phyloP scores from a whole-genome alignment of 2,329 filamentous ascomycete genomes.

The Sporothrix brunneoviolacea region DNA sequence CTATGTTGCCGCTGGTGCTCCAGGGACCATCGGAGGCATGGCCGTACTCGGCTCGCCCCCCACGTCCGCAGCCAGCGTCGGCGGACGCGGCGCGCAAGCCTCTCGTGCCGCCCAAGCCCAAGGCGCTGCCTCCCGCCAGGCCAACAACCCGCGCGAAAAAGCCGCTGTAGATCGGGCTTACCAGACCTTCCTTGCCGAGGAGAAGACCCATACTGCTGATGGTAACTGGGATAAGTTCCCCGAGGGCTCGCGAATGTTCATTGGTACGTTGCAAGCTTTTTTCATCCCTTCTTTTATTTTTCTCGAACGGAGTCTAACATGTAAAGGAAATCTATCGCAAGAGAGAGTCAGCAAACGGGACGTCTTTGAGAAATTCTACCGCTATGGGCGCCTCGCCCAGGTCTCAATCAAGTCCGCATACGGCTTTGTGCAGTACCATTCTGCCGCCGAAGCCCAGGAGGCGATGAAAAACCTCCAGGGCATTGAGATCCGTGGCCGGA shows the following conservation, averaged over 20 bases:
- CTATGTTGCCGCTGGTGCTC: conserved; percentile 12
- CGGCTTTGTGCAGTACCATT: conserved; percentile 91
- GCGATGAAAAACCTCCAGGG: conserved; percentile 77
- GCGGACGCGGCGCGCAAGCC: not conserved
- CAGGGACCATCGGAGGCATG: conserved; percentile 2
- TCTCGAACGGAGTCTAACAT: conserved; percentile 24
- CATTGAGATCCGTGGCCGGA: conserved; percentile 74
- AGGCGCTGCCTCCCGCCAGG: not conserved
- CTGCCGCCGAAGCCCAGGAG: conserved; percentile 62
- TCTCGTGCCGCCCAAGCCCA: not conserved
- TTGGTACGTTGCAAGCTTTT: conserved; percentile 50
- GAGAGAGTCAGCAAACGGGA: conserved; percentile 92
- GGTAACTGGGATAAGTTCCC: conserved; percentile 79
- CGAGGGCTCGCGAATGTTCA: conserved; percentile 69
- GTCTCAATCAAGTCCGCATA: conserved; percentile 96
- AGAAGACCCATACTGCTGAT: conserved; percentile 68
- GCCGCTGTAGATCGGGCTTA: conserved; percentile 48
- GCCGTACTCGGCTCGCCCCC: conserved; percentile 5
- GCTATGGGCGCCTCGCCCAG: conserved; percentile 80
- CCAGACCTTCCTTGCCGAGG: conserved; percentile 65
- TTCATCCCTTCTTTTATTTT: conserved; percentile 9
- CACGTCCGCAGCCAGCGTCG: not conserved
- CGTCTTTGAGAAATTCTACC: conserved; percentile 84
- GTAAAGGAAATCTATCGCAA: conserved; percentile 86
- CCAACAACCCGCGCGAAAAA: conserved; percentile 12